Evolutionary conservation across 1,284 basidiomycete genomes (phyloP), one percentile per base, ranked within the genome.

Genomic region (Mycosarcoma maydis): DNA sequence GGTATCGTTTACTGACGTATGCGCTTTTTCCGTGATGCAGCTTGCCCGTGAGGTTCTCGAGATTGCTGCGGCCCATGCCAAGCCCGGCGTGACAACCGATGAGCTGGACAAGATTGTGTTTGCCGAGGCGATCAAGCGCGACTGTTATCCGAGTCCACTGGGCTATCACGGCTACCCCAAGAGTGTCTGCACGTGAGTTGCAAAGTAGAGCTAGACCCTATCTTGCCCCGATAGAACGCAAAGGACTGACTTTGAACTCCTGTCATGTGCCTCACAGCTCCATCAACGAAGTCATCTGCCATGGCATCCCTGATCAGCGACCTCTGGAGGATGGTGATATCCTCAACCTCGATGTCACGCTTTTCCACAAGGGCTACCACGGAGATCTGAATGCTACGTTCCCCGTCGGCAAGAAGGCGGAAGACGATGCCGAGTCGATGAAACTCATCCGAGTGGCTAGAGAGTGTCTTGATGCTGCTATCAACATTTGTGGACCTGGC

Each of bases 271-370:
- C 9, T 10, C 14, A 16, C 54, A 60, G 39, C 27, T 93, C 92
- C 24, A 85, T 98, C 37, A 98, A 99, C 83, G 96, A 98, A 83
- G 90, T 89, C 54, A 95, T 98, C 77, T 98, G 96, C 82, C 96
- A 98, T 83, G 92, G 92, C 3, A 80, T 81, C 20, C 79, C 79
- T 3, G 78, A 80, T 30, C 67, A 74, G 50, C 58, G 76, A 20
- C 65, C 71, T 23, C 57, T 81, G 16, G 47, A 77, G 30, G 77
- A 80, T 34, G 72, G 67, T 9, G 67, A 75, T 29, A 58, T 73
- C 16, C 56, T 69, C 49, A 72, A 74, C 58, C 36, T 75, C 20
- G 95, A 87, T 62, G 85, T 87, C 4, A 83, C 86, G 7, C 77
- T 87, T 89, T 91, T 76, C 41, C 82, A 79, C 71, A 67, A 78